A percentile compares a stretch with the other conserved stretches of the same genome.
Evolutionary conservation across 441 rosid genomes (phyloP).

Genomic region (Hura crepitans): DNA sequence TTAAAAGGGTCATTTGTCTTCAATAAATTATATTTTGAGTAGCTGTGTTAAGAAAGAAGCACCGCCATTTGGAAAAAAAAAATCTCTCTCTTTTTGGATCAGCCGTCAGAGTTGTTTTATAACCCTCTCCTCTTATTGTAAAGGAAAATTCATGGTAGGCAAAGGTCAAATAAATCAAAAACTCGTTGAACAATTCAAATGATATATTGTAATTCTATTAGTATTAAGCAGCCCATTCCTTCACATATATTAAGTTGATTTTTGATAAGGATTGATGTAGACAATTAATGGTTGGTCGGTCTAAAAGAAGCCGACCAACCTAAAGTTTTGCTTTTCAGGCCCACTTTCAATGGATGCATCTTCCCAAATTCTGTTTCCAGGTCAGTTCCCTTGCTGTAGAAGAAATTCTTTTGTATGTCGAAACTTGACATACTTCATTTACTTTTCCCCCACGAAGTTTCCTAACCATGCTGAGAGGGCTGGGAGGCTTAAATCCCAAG

Average conservation of each 20-base stretch:
- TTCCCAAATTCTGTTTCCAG: too few relatives aligned
- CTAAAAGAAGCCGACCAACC: slow-evolving; percentile 6
- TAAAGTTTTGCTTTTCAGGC: neutral
- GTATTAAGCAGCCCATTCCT: neutral
- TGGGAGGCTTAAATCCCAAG: too few relatives aligned
- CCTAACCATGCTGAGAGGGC: too few relatives aligned
- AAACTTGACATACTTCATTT: too few relatives aligned
- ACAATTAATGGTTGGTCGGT: neutral
- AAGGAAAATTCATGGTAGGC: neutral
- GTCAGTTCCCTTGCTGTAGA: neutral
- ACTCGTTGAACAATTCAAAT: neutral
- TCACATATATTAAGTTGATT: neutral
- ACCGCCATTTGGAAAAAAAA: neutral
- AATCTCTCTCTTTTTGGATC: neutral
- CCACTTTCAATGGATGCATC: neutral
- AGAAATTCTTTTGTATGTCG: neutral
- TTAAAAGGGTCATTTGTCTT: neutral
- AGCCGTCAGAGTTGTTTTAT: neutral
- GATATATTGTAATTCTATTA: neutral
- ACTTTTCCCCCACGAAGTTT: too few relatives aligned
- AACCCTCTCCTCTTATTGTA: too few relatives aligned
- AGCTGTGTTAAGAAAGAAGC: too few relatives aligned
- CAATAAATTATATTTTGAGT: neutral
- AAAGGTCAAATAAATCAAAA: neutral
- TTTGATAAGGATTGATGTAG: slow-evolving; percentile 1